phyloP scores from a whole-genome alignment of 352 stramenopile genomes.

The Globisporangium sylvaticum region DNA sequence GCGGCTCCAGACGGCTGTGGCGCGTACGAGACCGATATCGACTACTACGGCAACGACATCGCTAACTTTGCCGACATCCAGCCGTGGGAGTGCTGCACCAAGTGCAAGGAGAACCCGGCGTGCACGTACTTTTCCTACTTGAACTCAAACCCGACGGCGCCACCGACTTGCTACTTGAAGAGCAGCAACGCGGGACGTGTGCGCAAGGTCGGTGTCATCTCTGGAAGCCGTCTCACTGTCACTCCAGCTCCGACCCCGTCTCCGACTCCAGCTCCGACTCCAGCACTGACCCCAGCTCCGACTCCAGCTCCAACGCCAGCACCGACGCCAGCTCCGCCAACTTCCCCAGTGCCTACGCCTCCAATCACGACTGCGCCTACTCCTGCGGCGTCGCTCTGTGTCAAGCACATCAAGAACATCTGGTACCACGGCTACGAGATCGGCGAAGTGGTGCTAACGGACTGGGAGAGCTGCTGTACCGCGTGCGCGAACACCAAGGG shows the following conservation, averaged over 20 bases:
- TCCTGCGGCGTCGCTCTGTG: conserved; percentile 12
- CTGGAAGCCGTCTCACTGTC: background rate
- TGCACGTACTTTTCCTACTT: conserved; percentile 36
- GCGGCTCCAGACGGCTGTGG: conserved; percentile 25
- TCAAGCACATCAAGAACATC: conserved; percentile 29
- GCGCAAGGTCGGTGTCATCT: conserved; percentile 5
- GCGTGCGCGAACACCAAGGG: conserved; percentile 8
- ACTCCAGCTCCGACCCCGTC: background rate
- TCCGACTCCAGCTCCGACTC: background rate
- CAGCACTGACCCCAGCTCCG: background rate
- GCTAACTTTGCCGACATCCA: conserved; percentile 24
- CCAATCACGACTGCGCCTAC: background rate
- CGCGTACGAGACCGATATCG: background rate
- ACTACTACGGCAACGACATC: conserved; percentile 17
- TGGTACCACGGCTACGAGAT: conserved; percentile 37
- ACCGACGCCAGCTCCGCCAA: background rate
- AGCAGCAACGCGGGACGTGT: conserved; percentile 6
- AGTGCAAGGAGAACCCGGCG: conserved; percentile 19
- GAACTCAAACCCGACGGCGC: conserved; percentile 10
- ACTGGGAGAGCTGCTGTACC: conserved; percentile 11
- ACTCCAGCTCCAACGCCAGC: background rate
- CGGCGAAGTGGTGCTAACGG: conserved; percentile 11
- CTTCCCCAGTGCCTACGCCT: background rate
- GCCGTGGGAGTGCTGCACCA: conserved; percentile 31
- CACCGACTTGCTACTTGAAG: conserved; percentile 33